Conservation (phyloP, 768 basidiomycete genomes). For the Pleurotus giganteus region DNA sequence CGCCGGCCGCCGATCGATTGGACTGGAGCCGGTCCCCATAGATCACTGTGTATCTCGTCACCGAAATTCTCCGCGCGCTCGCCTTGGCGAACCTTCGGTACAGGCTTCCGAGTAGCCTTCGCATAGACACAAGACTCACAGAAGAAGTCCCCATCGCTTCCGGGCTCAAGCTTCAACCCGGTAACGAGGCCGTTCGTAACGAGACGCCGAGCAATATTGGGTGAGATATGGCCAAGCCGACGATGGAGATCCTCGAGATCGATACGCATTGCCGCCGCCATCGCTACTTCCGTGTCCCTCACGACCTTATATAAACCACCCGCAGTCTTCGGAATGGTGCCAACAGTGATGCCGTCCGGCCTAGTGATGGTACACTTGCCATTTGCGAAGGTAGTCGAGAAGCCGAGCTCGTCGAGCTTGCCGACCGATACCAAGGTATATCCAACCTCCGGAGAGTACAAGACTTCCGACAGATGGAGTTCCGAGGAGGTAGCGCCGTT, state of each 20-base stretch:
- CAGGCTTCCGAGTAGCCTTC: slow-evolving; percentile 21
- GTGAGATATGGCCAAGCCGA: slow-evolving; percentile 9
- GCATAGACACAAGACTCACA: slow-evolving; percentile 25
- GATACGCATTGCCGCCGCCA: slow-evolving; percentile 16
- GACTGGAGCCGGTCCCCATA: slow-evolving; percentile 33
- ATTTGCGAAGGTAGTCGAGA: slow-evolving; percentile 22
- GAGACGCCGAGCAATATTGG: background rate
- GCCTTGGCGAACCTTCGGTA: slow-evolving; percentile 17
- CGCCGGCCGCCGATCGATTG: slow-evolving; percentile 16
- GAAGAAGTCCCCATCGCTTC: slow-evolving; percentile 8
- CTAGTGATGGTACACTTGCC: slow-evolving; percentile 26
- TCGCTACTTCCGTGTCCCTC: slow-evolving; percentile 12
- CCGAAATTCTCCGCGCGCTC: slow-evolving; percentile 22
- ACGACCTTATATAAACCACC: slow-evolving; percentile 24
- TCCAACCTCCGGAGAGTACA: slow-evolving; percentile 35
- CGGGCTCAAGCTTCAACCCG: slow-evolving; percentile 1
- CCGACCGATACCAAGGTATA: slow-evolving; percentile 37
- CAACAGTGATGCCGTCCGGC: slow-evolving; percentile 18
- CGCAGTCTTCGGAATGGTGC: slow-evolving; percentile 19
- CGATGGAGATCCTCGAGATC: slow-evolving; percentile 21
- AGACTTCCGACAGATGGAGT: slow-evolving; percentile 27
- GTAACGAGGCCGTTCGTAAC: slow-evolving; percentile 1
- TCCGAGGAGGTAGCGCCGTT: slow-evolving; percentile 14
- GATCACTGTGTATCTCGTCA: slow-evolving; percentile 30
- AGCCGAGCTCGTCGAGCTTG: slow-evolving; percentile 30